Evolutionary conservation across 2,329 filamentous ascomycete species (phyloP), one percentile per base, ranked within the genome.

Genomic region (Penicillium sp.): DNA sequence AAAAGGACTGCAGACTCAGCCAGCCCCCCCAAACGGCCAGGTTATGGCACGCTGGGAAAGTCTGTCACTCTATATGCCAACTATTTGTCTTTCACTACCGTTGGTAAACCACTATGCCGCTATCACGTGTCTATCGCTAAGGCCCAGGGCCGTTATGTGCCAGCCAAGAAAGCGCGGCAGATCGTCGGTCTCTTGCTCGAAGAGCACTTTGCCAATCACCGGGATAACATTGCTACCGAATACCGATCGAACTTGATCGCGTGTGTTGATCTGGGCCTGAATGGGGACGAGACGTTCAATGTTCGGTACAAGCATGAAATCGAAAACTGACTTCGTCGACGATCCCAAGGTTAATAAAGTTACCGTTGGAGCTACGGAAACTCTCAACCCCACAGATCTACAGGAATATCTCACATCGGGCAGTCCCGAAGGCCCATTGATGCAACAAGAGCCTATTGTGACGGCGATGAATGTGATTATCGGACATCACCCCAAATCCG

Each of bases 401-500:
- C 57, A 83, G 5, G 72, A 80, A 1, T 84, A 77, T 62, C 69
- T 80, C 43, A 73, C 63, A 3, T 81, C 71, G 17, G 71, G 69
- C 83, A 20, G 20, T 20, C 20, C 20, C 20, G 20, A 20, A 20
- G 20, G 20, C 20, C 20, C 20, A 20, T 2, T 83, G 50, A 68
- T 35, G 71, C 0, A 70, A 77, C 17, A 82, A 83, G 66, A 72
- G 76, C 0, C 85, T 56, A 72, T 83, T 0, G 76, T 87, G 5
- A 83, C 87, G 57, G 79, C 83, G 0, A 69, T 88, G 58, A 88
- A 88, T 66, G 82, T 87, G 37, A 20, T 20, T 20, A 20, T 20
- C 20, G 20, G 20, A 20, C 20, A 20, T 20, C 20, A 20, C 20
- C 20, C 81, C 3, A 83, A 79, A 59, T 75, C 69, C 1, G 72